A percentile compares a stretch with the other conserved stretches of the same genome.
Evolutionary conservation across 345 rosid genomes (phyloP).

Genomic region (Camelina sativa): DNA sequence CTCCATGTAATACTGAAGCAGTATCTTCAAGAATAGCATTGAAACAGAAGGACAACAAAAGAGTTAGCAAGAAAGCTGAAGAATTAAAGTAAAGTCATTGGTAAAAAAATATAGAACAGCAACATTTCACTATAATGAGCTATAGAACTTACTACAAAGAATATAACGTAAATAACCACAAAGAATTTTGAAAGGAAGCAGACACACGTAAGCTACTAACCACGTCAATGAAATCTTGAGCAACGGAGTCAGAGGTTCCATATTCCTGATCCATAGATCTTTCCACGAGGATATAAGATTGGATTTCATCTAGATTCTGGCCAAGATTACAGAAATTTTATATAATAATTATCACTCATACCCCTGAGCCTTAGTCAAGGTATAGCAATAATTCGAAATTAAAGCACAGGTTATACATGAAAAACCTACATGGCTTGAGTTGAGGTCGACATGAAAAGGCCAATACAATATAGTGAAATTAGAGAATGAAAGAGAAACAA

Average conservation of each 20-base stretch:
- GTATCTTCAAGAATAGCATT: constrained; percentile 53
- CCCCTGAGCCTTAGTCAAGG: neutral
- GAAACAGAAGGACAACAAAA: constrained; percentile 20
- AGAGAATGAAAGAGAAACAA: constrained; percentile 42
- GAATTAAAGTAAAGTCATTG: neutral
- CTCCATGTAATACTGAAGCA: constrained; percentile 83
- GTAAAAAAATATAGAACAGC: neutral
- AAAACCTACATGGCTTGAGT: neutral
- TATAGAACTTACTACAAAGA: neutral
- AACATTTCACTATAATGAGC: constrained; percentile 9
- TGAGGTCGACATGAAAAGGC: neutral
- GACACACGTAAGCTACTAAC: constrained; percentile 50
- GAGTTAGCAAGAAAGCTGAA: constrained; percentile 23
- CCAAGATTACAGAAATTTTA: constrained; percentile 32
- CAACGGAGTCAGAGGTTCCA: constrained; percentile 48
- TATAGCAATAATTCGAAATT: neutral
- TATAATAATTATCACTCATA: neutral
- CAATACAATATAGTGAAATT: neutral
- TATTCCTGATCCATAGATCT: constrained; percentile 53
- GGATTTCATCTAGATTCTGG: constrained; percentile 92
- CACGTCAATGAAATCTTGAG: constrained; percentile 62
- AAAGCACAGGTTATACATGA: neutral
- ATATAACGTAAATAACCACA: neutral
- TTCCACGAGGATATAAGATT: constrained; percentile 80
- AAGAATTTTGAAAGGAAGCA: neutral